Percentiles rank a stretch among this genome's conserved stretches.
Conservation (phyloP, 2,329 filamentous ascomycete species). For the Penicillium occitanis region DNA sequence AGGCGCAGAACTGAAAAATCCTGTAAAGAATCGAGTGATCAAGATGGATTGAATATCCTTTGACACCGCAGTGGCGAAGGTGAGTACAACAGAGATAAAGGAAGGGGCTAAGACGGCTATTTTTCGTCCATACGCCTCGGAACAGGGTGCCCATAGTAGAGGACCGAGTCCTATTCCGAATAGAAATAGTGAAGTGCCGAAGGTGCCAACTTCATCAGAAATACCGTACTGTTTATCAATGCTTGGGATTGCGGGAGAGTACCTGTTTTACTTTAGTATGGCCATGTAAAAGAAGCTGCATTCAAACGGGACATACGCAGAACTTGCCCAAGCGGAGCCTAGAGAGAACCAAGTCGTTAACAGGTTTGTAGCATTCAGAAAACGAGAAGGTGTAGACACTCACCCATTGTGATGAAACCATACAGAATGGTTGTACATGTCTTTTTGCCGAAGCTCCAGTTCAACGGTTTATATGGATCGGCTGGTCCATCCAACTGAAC, state of each 20-base stretch:
- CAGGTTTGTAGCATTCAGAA: neutral
- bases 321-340: constrained; percentile 42
- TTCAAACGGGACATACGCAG: constrained; percentile 21
- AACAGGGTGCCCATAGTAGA: constrained; percentile 57
- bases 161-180: constrained; percentile 61
- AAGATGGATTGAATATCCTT: neutral
- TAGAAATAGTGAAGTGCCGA: constrained; percentile 62
- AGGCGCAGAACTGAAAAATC: constrained; percentile 63
- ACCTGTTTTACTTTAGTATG: constrained; percentile 47
- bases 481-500: constrained; percentile 67
- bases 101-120: constrained; percentile 56
- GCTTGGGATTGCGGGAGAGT: constrained; percentile 35
- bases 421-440: constrained; percentile 29
- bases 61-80: neutral
- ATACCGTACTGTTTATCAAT: constrained; percentile 58
- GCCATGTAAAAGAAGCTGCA: constrained; percentile 47
- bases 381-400: neutral
- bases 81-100: constrained; percentile 34
- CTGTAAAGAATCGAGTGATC: constrained; percentile 58
- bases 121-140: constrained; percentile 54
- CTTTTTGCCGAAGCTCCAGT: constrained; percentile 69
- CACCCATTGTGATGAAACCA: neutral
- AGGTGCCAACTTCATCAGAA: constrained; percentile 54
- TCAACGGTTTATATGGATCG: constrained; percentile 65
- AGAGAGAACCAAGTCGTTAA: neutral